Evolutionary conservation across 2,329 filamentous ascomycete species (phyloP).

Genomic region (Furcasterigmium furcatum): DNA sequence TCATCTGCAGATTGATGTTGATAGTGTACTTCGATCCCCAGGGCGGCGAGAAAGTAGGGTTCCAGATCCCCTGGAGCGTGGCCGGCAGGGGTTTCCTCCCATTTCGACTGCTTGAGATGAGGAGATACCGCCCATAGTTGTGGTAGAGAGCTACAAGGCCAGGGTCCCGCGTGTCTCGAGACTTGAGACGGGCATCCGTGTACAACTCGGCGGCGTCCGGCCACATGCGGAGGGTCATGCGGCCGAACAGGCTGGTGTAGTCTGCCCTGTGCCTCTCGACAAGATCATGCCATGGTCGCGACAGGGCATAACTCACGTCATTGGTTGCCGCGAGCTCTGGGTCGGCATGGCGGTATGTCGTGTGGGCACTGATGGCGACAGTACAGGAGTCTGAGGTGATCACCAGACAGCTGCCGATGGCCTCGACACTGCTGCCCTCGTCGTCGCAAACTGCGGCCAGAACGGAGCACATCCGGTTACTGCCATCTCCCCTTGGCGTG

Average conservation of each 20-base stretch:
- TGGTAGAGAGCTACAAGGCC: slow-evolving; percentile 16
- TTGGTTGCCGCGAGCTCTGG: too few relatives aligned
- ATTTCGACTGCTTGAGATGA: slow-evolving; percentile 12
- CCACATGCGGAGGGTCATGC: slow-evolving; percentile 16
- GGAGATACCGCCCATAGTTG: slow-evolving; percentile 13
- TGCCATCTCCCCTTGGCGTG: not conserved
- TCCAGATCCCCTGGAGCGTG: slow-evolving; percentile 43
- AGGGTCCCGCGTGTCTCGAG: slow-evolving; percentile 11
- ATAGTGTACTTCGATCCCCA: slow-evolving; percentile 49
- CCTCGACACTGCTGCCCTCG: not conserved
- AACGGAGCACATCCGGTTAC: not conserved
- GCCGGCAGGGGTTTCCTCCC: slow-evolving; percentile 25
- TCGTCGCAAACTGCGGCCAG: not conserved
- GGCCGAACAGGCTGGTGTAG: slow-evolving; percentile 16
- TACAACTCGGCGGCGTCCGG: slow-evolving; percentile 13
- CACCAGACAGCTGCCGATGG: not conserved
- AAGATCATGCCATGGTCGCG: too few relatives aligned
- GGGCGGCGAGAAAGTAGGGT: slow-evolving; percentile 32
- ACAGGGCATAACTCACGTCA: too few relatives aligned
- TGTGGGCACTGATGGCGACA: slow-evolving; percentile 33
- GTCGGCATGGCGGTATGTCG: slow-evolving; percentile 29
- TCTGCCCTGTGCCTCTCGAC: slow-evolving; percentile 17
- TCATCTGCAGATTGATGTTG: slow-evolving; percentile 52
- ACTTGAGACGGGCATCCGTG: slow-evolving; percentile 12
- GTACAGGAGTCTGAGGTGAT: slow-evolving; percentile 23